These are phyloP conservation scores for Pseudophaeomoniella oleicola DNA, from an alignment of 2,329 filamentous ascomycete genomes.

Conservation along the genomic window DNA sequence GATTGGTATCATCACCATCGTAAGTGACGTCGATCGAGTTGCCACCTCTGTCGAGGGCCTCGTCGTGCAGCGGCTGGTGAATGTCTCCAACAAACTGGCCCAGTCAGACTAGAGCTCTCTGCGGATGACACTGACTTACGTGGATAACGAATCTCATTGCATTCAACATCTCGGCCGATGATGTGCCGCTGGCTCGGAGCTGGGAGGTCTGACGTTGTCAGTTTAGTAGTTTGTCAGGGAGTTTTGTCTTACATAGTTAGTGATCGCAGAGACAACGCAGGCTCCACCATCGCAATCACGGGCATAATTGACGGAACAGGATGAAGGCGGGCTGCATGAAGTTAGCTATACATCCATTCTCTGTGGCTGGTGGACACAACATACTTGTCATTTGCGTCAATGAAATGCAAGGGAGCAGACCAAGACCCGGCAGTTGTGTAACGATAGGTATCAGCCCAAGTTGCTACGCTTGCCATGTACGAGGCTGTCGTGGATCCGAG, in stretches of 20 bases:
- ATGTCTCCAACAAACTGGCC: slow-evolving; percentile 51
- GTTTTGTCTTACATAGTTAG: slow-evolving; percentile 28
- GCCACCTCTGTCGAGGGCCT: slow-evolving; percentile 48
- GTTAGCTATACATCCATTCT: too few species aligned
- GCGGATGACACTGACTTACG: neutral
- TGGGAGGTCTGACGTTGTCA: slow-evolving; percentile 21
- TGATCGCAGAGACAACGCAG: slow-evolving; percentile 38
- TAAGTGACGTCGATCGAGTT: slow-evolving; percentile 55
- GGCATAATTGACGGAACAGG: slow-evolving; percentile 15
- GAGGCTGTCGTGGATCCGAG: slow-evolving; percentile 27
- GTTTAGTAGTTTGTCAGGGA: too few species aligned
- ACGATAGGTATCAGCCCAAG: slow-evolving; percentile 40
- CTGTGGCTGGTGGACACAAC: slow-evolving; percentile 4
- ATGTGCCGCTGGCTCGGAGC: slow-evolving; percentile 14
- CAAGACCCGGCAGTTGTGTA: slow-evolving; percentile 32
- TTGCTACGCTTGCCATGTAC: slow-evolving; percentile 37
- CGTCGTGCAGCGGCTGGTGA: slow-evolving; percentile 53
- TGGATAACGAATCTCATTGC: slow-evolving; percentile 36
- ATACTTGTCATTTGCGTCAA: slow-evolving; percentile 31
- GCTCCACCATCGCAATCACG: slow-evolving; percentile 36
- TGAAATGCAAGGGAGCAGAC: slow-evolving; percentile 34
- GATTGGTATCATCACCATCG: slow-evolving; percentile 42
- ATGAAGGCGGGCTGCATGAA: slow-evolving; percentile 2
- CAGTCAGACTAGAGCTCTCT: slow-evolving; percentile 4
- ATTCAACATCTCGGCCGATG: slow-evolving; percentile 23